phyloP scores from a whole-genome alignment of 1,284 basidiomycete genomes.

The Apiotrichum akiyoshidainum region DNA sequence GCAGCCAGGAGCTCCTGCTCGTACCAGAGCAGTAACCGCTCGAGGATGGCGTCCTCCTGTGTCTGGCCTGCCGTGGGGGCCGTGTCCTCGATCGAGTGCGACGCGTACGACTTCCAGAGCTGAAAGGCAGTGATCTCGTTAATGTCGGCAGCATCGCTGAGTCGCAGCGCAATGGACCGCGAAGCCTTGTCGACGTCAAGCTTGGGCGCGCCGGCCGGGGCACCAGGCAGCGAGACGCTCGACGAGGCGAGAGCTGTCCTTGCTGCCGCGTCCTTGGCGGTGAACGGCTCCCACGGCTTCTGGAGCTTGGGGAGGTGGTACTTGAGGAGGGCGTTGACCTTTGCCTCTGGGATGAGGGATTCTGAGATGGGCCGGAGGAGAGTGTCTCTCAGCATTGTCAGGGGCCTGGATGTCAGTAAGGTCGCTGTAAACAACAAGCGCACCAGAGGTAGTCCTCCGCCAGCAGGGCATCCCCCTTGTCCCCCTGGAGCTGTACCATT shows the following conservation, averaged over 20 bases:
- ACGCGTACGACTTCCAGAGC: conserved; percentile 32
- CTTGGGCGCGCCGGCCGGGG: conserved; percentile 9
- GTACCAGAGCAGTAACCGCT: conserved; percentile 36
- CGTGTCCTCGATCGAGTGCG: conserved; percentile 31
- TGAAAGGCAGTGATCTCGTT: conserved; percentile 31
- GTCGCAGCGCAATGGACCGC: conserved; percentile 22
- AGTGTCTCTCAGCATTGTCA: conserved; percentile 39
- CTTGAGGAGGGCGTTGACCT: conserved; percentile 27
- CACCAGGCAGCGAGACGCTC: conserved; percentile 22
- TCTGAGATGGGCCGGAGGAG: conserved; percentile 30
- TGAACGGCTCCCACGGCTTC: conserved; percentile 34
- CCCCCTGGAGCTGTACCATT: conserved; percentile 9
- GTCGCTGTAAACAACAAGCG: neutral
- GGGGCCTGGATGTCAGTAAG: conserved; percentile 27
- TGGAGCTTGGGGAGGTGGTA: conserved; percentile 29
- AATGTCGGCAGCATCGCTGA: conserved; percentile 25
- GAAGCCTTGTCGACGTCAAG: conserved; percentile 27
- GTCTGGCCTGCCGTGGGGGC: conserved; percentile 11
- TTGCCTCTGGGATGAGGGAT: conserved; percentile 22
- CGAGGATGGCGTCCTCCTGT: conserved; percentile 29
- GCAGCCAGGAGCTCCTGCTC: conserved; percentile 36
- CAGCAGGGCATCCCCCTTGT: conserved; percentile 10
- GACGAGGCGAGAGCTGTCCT: conserved; percentile 18
- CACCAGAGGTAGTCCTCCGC: conserved; percentile 24
- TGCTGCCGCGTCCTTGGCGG: conserved; percentile 16